Base-by-base conservation (phyloP, 495 filamentous ascomycete genomes). In the Penicillium verhagenii region DNA sequence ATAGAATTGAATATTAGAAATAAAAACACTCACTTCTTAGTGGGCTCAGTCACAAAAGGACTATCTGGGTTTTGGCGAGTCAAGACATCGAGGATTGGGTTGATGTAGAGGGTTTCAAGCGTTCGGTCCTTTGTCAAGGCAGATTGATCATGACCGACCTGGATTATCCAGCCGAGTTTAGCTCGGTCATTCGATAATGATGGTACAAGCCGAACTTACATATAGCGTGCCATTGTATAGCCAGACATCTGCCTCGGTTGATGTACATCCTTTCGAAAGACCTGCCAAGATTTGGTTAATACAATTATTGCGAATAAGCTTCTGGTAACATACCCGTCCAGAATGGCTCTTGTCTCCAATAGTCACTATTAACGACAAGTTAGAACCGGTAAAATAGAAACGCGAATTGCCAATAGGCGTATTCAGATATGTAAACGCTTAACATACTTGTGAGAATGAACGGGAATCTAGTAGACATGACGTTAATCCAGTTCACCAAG, bases 211-310 rank as follows among this genome's bases (percentile, higher is more conserved):
- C 20, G 11, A 31, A 65, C 73, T 25, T 6, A 76, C 73, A 58
- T 74, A 86, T 2, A 90, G 73, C 6, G 89, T 86, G 13, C 81
- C 75, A 40, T 88, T 81, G 53, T 85, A 84, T 18, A 91, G 79
- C 91, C 90, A 97, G 19, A 97, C 85, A 68, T 97, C 92, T 2
- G 90, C 91, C 72, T 97, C 92, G 18, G 91, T 83, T 3, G 82
- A 79, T 19, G 82, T 81, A 57, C 83, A 86, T 19, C 92, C 89
- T 37, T 80, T 84, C 5, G 71, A 73, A 16, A 76, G 52, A n/a
- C 66, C 71, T 75, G 21, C 11, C 9, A 25, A 40, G 20, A 24
- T 25, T 49, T 29, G 19, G 24, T 59, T 29, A 57, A 29, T 47
- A 16, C 31, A 50, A n/a, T 38, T 25, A 11, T 26, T 47, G 18